Evolutionary conservation across 2,329 filamentous ascomycete species (phyloP).

Genomic region (Pestalotiopsis fici): DNA sequence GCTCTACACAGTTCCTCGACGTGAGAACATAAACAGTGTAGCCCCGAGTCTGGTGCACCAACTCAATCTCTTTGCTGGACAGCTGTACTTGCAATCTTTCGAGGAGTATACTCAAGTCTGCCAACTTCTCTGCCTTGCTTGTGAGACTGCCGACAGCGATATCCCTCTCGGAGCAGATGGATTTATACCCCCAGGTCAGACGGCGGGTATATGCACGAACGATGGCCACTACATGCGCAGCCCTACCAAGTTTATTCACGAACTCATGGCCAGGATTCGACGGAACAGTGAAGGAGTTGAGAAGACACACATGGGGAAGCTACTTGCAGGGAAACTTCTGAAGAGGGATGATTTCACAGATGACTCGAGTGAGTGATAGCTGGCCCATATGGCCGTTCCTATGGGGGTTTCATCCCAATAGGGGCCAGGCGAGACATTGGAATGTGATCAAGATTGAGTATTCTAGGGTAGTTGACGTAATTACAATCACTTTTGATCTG

Average conservation of each 20-base stretch:
- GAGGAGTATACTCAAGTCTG: background rate
- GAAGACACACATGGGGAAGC: conserved; percentile 13
- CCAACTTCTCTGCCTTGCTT: background rate
- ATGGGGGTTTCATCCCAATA: too few species aligned
- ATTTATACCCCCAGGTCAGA: background rate
- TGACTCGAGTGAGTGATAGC: too few species aligned
- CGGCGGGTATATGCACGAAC: background rate
- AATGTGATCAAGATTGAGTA: too few species aligned
- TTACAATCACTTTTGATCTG: too few species aligned
- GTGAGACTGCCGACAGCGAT: background rate
- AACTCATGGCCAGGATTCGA: conserved; percentile 10
- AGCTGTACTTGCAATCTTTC: conserved; percentile 35
- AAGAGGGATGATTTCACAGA: conserved; percentile 9
- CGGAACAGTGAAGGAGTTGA: conserved; percentile 11
- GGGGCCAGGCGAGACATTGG: too few species aligned
- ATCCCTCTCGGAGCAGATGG: background rate
- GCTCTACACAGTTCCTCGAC: conserved; percentile 34
- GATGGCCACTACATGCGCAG: conserved; percentile 26
- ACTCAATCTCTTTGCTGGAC: conserved; percentile 67
- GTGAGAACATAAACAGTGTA: conserved; percentile 24
- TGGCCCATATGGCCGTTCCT: too few species aligned
- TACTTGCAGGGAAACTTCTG: conserved; percentile 9
- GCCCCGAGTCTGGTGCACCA: conserved; percentile 35
- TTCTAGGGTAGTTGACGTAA: too few species aligned
- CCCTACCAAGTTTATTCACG: conserved; percentile 9